These are phyloP conservation scores for Didymella sp. DNA, from an alignment of 2,329 filamentous ascomycete species.

Conservation along the genomic window DNA sequence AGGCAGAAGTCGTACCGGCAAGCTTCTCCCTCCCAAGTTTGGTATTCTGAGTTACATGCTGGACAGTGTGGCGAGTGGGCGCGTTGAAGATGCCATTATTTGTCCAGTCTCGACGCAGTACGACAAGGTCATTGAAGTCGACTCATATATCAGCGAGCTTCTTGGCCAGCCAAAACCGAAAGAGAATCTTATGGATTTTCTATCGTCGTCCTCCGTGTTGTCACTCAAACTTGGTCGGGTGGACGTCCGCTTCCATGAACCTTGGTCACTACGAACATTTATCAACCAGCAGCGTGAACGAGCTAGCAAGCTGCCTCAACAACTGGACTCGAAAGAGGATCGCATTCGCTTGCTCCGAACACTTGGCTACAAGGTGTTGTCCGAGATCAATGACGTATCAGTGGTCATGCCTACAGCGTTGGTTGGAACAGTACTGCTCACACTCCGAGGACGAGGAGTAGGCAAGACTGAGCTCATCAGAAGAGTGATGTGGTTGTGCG, in stretches of 20 bases:
- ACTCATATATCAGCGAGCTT: slow-evolving; percentile 90
- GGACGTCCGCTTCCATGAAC: slow-evolving; percentile 94
- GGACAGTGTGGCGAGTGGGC: slow-evolving; percentile 85
- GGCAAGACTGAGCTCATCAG: slow-evolving; percentile 85
- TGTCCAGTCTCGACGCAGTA: slow-evolving; percentile 98
- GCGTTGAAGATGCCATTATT: slow-evolving; percentile 89
- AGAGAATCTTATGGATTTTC: slow-evolving; percentile 87
- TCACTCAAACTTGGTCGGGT: slow-evolving; percentile 89
- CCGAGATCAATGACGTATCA: slow-evolving; percentile 93
- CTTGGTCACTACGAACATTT: slow-evolving; percentile 88
- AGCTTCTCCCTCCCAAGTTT: slow-evolving; percentile 92
- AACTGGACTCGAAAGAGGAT: slow-evolving; percentile 51
- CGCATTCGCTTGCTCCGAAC: slow-evolving; percentile 80
- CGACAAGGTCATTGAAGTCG: slow-evolving; percentile 96
- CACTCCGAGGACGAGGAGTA: slow-evolving; percentile 87
- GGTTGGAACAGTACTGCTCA: slow-evolving; percentile 91
- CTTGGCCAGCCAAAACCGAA: slow-evolving; percentile 94
- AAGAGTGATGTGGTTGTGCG: slow-evolving; percentile 87
- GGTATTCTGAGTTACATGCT: slow-evolving; percentile 91
- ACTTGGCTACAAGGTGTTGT: slow-evolving; percentile 88
- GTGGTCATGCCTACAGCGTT: slow-evolving; percentile 98
- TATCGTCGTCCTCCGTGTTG: slow-evolving; percentile 87
- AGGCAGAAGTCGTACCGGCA: slow-evolving; percentile 89
- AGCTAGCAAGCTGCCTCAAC: slow-evolving; percentile 52
- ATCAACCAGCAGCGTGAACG: slow-evolving; percentile 76